Percentiles rank a stretch among this genome's conserved stretches.
These are phyloP conservation scores for Trichoderma guizhouense DNA, from an alignment of 2,329 filamentous ascomycete species.

Conservation along the genomic window DNA sequence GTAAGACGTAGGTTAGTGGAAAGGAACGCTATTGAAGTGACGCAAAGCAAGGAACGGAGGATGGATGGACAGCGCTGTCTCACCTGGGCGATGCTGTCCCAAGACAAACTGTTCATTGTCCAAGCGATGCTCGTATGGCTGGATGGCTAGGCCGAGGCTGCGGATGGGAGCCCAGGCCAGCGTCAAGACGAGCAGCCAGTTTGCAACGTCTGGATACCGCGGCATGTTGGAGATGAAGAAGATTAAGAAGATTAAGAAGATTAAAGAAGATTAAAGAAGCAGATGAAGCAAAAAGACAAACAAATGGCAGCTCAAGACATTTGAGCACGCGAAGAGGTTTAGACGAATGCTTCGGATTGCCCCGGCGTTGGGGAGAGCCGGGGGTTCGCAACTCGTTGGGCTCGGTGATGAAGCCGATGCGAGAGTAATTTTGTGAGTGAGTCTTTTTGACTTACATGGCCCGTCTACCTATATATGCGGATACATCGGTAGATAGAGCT, in stretches of 20 bases:
- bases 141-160: neutral
- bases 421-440: neutral
- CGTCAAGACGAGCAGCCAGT: neutral
- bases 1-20: neutral
- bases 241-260: neutral
- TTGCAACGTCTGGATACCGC: neutral
- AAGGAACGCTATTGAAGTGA: neutral
- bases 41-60: neutral
- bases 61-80: neutral
- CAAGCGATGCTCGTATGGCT: neutral
- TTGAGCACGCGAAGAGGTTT: neutral
- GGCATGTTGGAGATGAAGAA: neutral
- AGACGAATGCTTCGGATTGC: neutral
- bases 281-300: neutral
- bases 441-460: neutral
- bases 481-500: neutral
- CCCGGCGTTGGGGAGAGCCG: conserved; percentile 1
- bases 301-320: neutral
- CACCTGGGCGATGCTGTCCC: neutral
- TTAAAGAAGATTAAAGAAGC: neutral
- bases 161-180: neutral
- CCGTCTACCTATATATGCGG: neutral
- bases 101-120: neutral
- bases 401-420: neutral
- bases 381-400: neutral